phyloP scores from a whole-genome alignment of 768 basidiomycete species.

The Termitomyces sp. region DNA sequence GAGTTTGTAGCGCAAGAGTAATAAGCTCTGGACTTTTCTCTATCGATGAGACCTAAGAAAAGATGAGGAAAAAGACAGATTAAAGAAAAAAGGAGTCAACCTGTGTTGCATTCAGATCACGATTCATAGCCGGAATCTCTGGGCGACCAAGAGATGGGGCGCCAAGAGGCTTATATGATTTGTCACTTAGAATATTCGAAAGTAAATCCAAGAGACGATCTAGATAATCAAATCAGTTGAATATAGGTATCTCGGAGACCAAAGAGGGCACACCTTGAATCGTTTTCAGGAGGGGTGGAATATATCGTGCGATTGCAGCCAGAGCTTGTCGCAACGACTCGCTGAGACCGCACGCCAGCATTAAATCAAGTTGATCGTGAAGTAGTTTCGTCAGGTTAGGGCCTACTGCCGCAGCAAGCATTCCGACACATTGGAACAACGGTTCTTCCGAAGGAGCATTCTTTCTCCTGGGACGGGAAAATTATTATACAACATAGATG shows the following conservation, averaged over 20 bases:
- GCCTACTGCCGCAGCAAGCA: constrained; percentile 93
- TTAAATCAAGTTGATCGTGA: constrained; percentile 94
- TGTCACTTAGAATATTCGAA: constrained; percentile 76
- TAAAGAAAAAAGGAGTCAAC: constrained; percentile 23
- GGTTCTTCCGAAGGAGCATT: constrained; percentile 92
- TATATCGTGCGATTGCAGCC: constrained; percentile 78
- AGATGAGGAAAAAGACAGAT: constrained; percentile 4
- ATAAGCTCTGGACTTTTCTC: constrained; percentile 67
- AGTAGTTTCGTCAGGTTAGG: constrained; percentile 93
- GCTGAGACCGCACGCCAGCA: constrained; percentile 92
- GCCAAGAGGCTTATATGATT: constrained; percentile 84
- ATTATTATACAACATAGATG: not conserved
- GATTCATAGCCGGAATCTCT: constrained; percentile 44
- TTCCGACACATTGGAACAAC: constrained; percentile 96
- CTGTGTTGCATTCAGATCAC: constrained; percentile 52
- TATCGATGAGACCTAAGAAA: constrained; percentile 35
- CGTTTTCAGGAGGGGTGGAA: constrained; percentile 85
- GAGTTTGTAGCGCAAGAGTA: constrained; percentile 79
- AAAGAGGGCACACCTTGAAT: constrained; percentile 71
- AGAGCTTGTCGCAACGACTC: constrained; percentile 86
- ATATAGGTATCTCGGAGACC: not conserved
- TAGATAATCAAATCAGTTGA: constrained; percentile 23
- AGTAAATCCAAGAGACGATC: constrained; percentile 89
- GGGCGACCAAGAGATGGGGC: constrained; percentile 65
- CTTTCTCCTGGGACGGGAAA: constrained; percentile 57